Base-by-base conservation (phyloP, 805 yeast species). In the Candida ponderosae region DNA sequence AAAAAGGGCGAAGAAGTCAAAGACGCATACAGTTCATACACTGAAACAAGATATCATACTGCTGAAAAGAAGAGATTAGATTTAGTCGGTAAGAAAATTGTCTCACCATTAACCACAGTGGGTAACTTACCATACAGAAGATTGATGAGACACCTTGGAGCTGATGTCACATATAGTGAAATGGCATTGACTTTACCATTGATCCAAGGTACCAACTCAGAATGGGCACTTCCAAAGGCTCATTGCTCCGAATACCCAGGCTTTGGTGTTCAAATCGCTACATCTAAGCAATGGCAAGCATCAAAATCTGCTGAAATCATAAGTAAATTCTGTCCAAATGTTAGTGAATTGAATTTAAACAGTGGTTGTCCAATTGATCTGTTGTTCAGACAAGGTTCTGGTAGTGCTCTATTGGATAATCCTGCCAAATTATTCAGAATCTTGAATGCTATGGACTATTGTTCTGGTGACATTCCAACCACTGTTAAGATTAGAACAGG, bases 321-420 rank as follows among this genome's bases (percentile, higher is more conserved):
- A 18, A 65, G 73, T 15, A 68, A 70, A 39, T 70, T 74, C 36
- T 71, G 82, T 18, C 65, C 77, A 13, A 57, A 70, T 40, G 75
- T 83, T n/a, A 73, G 81, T 23, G 97, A 93, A 54, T 66, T 93
- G 45, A 93, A 93, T 56, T 71, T 93, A 51, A 93, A 93, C 62
- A 82, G 95, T 54, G 99, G 99, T 3, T 93, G 99, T 59, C 99
- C 99, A 14, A 93, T 93, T 47, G 98, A 94, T 56, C 69, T 93
- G 49, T 66, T 93, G n/a, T 93, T 80, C 59, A 76, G 90, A 47
- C 87, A 84, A 55, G 99, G 99, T 30, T 94, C 95, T 43, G 99
- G 99, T 3, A 79, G 94, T 28, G 97, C 96, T 0, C 70, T 93
- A 38, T 64, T 93, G 69, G 97, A 88, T 44, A 87, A 84, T 50